Conservation (phyloP, 345 rosid genomes). For the Salix koriyanagi region DNA sequence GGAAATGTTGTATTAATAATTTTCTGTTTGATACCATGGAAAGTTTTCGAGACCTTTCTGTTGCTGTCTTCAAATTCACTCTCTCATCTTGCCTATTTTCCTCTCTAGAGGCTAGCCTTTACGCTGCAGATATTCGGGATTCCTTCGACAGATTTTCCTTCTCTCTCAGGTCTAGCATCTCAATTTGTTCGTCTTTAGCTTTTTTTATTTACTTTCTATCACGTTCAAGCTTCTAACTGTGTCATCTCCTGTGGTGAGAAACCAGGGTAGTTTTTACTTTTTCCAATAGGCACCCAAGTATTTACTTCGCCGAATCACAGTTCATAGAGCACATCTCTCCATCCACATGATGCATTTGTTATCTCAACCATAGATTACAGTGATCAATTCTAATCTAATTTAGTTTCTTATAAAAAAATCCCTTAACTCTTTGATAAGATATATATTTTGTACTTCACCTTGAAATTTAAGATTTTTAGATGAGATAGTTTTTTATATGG, state of each 20-base stretch:
- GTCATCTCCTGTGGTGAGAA: neutral
- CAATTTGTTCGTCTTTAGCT: neutral
- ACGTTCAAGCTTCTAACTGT: neutral
- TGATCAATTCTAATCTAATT: neutral
- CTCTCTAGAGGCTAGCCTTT: conserved; percentile 17
- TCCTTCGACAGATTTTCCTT: conserved; percentile 32
- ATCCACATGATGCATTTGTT: neutral
- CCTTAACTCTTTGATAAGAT: neutral
- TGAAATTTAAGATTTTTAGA: too few relatives aligned
- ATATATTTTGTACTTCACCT: neutral
- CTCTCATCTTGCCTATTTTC: conserved; percentile 19
- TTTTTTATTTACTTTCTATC: neutral
- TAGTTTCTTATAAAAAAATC: neutral
- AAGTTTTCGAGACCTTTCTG: conserved; percentile 7
- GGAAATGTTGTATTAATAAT: conserved; percentile 14
- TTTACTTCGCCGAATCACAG: conserved; percentile 19
- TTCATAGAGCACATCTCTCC: neutral
- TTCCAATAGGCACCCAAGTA: conserved; percentile 3
- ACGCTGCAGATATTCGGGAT: conserved; percentile 6
- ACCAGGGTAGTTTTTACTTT: neutral
- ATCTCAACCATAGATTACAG: neutral
- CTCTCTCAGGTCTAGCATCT: conserved; percentile 38
- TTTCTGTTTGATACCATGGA: conserved; percentile 36
- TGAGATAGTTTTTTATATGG: too few relatives aligned
- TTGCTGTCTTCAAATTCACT: conserved; percentile 15